Base-by-base conservation (phyloP, 78 protist genomes). In the Dictyostelium purpureum region DNA sequence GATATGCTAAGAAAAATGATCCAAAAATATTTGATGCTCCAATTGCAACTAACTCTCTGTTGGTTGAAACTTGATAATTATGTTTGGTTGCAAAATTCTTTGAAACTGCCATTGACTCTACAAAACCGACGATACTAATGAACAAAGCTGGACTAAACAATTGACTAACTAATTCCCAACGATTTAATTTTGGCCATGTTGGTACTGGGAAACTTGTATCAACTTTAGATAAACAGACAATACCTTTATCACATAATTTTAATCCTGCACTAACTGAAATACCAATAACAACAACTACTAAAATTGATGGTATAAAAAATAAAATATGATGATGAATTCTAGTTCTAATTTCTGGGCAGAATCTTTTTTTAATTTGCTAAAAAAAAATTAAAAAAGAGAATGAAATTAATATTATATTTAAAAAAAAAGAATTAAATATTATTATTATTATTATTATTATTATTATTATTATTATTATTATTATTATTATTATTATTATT, bases 11-110 rank as follows among this genome's bases (percentile, higher is more conserved):
- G n/a, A 90, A 90, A 0, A 90, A 4, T 24, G 90, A 81, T 38
- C 94, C 94, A 47, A 70, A 40, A 0, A 90, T 37, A 66, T 90
- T 90, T 2, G 81, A 57, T 65, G 81, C 49, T 28, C 94, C 94
- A 37, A 90, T 90, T 24, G 94, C 88, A 0, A 90, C 94, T 24
- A 90, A 65, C 51, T 90, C 94, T 61, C 94, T 80, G 21, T 90
- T 90, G 73, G 94, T 90, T 40, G 87, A 63, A n/a, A 73, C 79
- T 74, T 77, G 79, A 33, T 87, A 73, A 18, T 87, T 87, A 59
- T 76, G 81, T 71, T 87, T 69, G 5, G 92, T 66, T 14, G 92
- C 83, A 24, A 76, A 87, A 6, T 63, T 87, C 52, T 56, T 87
- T 42, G 59, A 52, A 31, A 81, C 76, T 1, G 88, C 82, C 88